Base-by-base conservation (phyloP, 805 yeast genomes). In the Isabelozyma heimii region DNA sequence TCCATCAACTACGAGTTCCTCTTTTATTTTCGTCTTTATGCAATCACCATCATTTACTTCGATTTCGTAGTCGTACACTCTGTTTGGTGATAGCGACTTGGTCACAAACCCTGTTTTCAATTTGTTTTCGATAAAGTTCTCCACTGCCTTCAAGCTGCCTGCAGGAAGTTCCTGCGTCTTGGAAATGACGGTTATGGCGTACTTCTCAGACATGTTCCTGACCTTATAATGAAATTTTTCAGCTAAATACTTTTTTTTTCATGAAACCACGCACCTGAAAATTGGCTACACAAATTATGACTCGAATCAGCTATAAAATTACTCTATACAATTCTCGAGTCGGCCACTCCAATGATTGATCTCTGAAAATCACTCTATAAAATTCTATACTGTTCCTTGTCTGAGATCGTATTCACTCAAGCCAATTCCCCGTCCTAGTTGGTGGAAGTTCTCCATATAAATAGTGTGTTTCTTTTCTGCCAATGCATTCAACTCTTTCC, bases 371-470 rank as follows among this genome's bases (percentile, higher is more conserved):
- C 5, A 33, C 14, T 33, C 37, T 33, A 33, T 12, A 33, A 5
- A 13, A 14, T 37, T 9, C 17, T 15, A 37, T 15, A 37, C 40
- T 8, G 40, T 37, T n/a, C 40, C 58, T 27, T 38, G 38, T 54
- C 82, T 76, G 44, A 80, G 69, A 50, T 81, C 84, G 50, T 63
- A 75, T 56, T 81, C 85, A 56, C 83, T 79, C 47, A 80, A 62
- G 4, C 85, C 86, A n/a, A 80, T 73, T 0, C 53, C 58, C 2
- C 72, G 70, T 3, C 84, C 84, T 37, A 80, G 66, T 47, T 68
- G 69, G 39, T 68, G 63, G 52, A 69, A 77, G 51, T 76, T 73
- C 26, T 58, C 47, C 53, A 66, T 49, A 49, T 71, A 71, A 13
- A 57, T 56, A 12, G 57, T 50, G 35, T 69, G 68, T 50, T 76